Conservation (phyloP, 345 rosid genomes). For the Raphanus raphanistrum region DNA sequence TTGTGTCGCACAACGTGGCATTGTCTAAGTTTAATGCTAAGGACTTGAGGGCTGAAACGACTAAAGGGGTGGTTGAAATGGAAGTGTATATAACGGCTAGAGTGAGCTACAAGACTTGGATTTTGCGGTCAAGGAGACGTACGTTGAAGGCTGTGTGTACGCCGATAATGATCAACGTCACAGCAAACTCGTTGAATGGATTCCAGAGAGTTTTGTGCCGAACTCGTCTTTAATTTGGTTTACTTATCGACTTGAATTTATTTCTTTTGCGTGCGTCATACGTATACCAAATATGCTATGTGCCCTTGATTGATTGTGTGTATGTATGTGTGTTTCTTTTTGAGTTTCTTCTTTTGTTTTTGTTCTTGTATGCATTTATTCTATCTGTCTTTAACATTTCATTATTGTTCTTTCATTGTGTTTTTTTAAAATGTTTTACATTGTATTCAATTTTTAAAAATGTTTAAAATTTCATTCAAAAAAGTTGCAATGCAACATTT, state of each 20-base stretch:
- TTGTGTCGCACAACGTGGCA: conserved; percentile 50
- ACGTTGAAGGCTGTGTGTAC: conserved; percentile 52
- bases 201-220: conserved; percentile 49
- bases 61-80: conserved; percentile 48
- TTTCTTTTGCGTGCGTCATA: conserved; percentile 23
- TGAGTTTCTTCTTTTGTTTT: background rate
- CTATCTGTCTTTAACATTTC: background rate
- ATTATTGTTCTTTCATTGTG: background rate
- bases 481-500: no score
- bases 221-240: conserved; percentile 43
- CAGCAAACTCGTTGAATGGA: conserved; percentile 38
- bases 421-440: background rate
- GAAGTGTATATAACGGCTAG: conserved; percentile 56
- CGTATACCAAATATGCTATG: conserved; percentile 20
- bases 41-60: conserved; percentile 49
- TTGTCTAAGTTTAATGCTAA: conserved; percentile 42
- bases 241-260: background rate
- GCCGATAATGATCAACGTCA: conserved; percentile 49
- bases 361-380: conserved; percentile 8
- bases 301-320: conserved; percentile 22
- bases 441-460: background rate
- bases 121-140: conserved; percentile 49
- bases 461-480: no score
- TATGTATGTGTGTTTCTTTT: background rate
- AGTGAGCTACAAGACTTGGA: conserved; percentile 67